Base-by-base conservation (phyloP, 208 protist species). In the Porcisia deanei region DNA sequence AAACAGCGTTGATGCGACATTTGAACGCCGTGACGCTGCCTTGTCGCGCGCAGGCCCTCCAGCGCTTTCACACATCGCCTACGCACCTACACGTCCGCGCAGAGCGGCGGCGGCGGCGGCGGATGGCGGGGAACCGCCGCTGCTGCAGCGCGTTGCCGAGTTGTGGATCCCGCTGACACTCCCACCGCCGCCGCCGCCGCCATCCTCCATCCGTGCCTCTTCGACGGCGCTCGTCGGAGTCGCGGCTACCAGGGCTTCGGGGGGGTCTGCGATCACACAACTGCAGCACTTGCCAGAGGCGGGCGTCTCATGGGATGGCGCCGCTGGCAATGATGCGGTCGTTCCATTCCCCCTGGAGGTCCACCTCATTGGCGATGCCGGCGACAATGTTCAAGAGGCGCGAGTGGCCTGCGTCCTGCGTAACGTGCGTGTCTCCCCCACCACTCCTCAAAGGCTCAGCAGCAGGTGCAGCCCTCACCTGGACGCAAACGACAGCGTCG, bases 391-490 rank as follows among this genome's bases (percentile, higher is more conserved):
- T 14, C 47, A 34, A 18, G 16, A 60, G 4, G 71, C 64, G 16
- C 37, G n/a, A 39, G 57, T 81, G 25, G 77, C 71, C 65, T 81
- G 77, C 25, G 43, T 81, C 47, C 71, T 81, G 57, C 77, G 77
- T 6, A 81, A 76, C 65, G 73, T 81, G 47, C 77, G 77, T 49
- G 71, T 81, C 34, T 81, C 72, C 16, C 49, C 18, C 45, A 3
- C 20, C 54, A 2, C 77, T 0, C 18, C 71, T 18, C 77, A 71
- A 39, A 37, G 30, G 63, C 7, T 22, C 65, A 34, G 22, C 16
- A 43, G 47, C 9, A 20, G 14, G 8, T 30, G 39, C 20, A 9
- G 30, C 69, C 60, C 69, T 52, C 47, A 0, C 47, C 47, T 5
- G 53, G 14, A 39, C 25, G 5, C 30, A 49, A n/a, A n/a, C 60